Base-by-base conservation (phyloP, 2,329 filamentous ascomycete species). In the Alternaria sp. region DNA sequence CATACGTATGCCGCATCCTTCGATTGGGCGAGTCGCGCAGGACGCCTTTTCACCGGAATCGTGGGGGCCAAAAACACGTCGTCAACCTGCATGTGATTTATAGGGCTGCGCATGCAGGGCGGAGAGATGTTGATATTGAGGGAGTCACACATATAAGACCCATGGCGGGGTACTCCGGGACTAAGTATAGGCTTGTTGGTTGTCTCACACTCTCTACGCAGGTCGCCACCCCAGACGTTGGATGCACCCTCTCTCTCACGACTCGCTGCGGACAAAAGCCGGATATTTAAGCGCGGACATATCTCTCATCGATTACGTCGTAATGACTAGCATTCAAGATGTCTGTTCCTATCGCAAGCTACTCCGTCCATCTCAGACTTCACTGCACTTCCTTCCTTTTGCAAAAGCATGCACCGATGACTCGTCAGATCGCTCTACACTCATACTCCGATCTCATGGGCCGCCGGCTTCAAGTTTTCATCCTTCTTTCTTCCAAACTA, bases 61-160 rank as follows among this genome's bases (percentile, higher is more conserved):
- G 63, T 69, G 66, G 68, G 68, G 68, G 68, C 68, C 64, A 67
- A 63, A 69, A 64, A 60, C 61, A 55, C 57, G 55, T 50, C 60
- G 53, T 51, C 45, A 60, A 61, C 65, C 20, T 55, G 57, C 64
- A 54, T 57, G 28, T 55, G 25, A 55, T 58, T 41, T 55, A 33
- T 58, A 64, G 61, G 51, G 47, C 53, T 44, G 43, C 61, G 47
- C 30, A 50, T 62, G 37, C 54, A 58, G 37, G 25, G 33, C 25
- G 43, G 25, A 37, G 44, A 26, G 45, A 49, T 51, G n/a, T 57
- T 43, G 55, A 54, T 65, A 53, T 51, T 53, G 44, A 63, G 37
- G 55, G 50, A 46, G 63, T 44, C 46, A 30, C 50, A 21, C n/a
- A 41, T 44, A 21, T 23, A 41, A 49, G 23, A 30, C 23, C 12